Base-by-base conservation (phyloP, 768 basidiomycete species). In the Boletellus emodensis region DNA sequence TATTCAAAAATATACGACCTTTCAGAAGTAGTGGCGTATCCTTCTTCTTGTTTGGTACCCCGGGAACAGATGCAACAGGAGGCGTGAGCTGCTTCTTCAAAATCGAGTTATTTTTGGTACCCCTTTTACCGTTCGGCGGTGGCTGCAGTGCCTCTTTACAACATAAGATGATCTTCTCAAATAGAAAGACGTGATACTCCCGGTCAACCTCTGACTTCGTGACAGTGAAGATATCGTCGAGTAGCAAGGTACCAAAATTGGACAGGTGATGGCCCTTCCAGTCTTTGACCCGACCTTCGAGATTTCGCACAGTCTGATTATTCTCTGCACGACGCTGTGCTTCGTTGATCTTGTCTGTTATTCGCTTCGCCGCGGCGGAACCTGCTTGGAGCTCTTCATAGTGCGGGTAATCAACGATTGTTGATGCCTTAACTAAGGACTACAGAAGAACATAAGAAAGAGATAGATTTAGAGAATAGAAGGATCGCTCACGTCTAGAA, bases 181-280 rank as follows among this genome's bases (percentile, higher is more conserved):
- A 99, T 33, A 99, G 76, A 78, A 97, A 99, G 51, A 99, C 94
- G 59, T 95, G 93, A 62, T 98, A 98, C 69, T 99, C 96, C 59
- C 96, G 82, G 67, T 97, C 94, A 61, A 94, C 89, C 52, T 94
- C 94, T 43, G 87, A 89, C 71, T 98, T 99, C 60, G 89, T 95
- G 51, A 98, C 96, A 51, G 86, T 83, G 69, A 98, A 98, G 49
- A 93, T 81, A 66, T 97, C 96, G 66, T 98, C 94, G 28, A 98
- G 81, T 32, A 95, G 78, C 47, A 99, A 86, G 58, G 90, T 84
- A 53, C 96, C 96, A 57, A 99, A 98, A 67, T 93, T 90, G 59
- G 84, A 84, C 35, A 97, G 78, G 59, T 95, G 90, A 68, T 99
- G 96, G 11, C 95, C 95, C 68, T 98, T 98, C 96, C 96, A 99